These are phyloP conservation scores for Colletotrichum truncatum DNA, from an alignment of 2,329 filamentous ascomycete genomes.

Conservation along the genomic window DNA sequence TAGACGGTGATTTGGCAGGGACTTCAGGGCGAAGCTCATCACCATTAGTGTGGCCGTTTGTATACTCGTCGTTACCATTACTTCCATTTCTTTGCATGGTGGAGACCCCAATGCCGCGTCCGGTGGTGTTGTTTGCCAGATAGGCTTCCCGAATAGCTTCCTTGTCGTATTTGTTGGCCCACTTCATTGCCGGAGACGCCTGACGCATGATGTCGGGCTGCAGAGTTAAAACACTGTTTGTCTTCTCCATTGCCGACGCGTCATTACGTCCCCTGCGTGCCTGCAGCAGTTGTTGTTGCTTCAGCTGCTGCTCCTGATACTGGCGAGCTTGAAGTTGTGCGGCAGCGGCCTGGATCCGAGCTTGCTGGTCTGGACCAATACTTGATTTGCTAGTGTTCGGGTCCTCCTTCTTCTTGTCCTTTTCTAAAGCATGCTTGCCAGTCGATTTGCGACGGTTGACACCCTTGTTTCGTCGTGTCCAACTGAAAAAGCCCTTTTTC, in stretches of 20 bases:
- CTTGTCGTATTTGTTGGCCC: slow-evolving; percentile 95
- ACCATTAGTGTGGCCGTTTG: slow-evolving; percentile 45
- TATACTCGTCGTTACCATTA: slow-evolving; percentile 33
- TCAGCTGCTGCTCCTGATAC: slow-evolving; percentile 60
- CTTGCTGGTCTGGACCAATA: slow-evolving; percentile 90
- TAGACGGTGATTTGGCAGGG: slow-evolving; percentile 50
- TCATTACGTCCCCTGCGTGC: slow-evolving; percentile 64
- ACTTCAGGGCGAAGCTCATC: slow-evolving; percentile 48
- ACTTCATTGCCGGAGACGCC: slow-evolving; percentile 94
- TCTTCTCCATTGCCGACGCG: slow-evolving; percentile 73
- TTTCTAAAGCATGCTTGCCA: slow-evolving; percentile 66
- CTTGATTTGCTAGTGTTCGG: slow-evolving; percentile 76
- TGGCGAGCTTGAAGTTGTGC: slow-evolving; percentile 81
- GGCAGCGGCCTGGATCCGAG: slow-evolving; percentile 90
- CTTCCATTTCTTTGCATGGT: slow-evolving; percentile 53
- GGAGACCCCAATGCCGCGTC: slow-evolving; percentile 67
- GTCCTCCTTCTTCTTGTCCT: slow-evolving; percentile 52
- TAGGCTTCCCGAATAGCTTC: slow-evolving; percentile 88
- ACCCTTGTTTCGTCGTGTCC: slow-evolving; percentile 74
- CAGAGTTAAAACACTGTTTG: slow-evolving; percentile 88
- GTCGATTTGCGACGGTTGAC: slow-evolving; percentile 76
- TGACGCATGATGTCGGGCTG: slow-evolving; percentile 87
- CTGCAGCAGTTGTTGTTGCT: slow-evolving; percentile 40
- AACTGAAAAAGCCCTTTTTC: slow-evolving; percentile 95
- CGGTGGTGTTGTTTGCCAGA: slow-evolving; percentile 76